phyloP scores from a whole-genome alignment of 306 rosid genomes.

The Vigna angularis region DNA sequence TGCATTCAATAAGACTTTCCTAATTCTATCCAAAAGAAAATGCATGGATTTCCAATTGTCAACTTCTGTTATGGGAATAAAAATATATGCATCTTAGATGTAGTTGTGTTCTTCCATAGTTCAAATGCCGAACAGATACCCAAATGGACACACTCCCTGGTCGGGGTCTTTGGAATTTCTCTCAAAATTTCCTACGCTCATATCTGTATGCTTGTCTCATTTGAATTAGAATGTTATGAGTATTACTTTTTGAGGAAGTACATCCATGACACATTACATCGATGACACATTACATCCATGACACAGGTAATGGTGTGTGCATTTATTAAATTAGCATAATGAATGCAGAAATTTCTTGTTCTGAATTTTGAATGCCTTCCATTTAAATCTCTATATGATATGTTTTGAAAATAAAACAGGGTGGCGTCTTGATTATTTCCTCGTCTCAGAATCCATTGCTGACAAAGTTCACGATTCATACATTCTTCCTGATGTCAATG shows the following conservation, averaged over 20 bases:
- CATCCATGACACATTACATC: not conserved
- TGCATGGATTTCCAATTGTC: not conserved
- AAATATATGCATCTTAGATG: not conserved
- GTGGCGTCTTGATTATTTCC: conserved; percentile 98
- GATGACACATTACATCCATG: not conserved
- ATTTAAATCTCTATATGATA: conserved; percentile 22
- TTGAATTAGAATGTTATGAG: not conserved
- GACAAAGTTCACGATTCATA: conserved; percentile 88
- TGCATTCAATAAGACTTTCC: not conserved
- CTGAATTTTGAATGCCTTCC: conserved; percentile 10
- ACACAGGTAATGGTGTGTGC: not conserved
- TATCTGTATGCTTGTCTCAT: not conserved
- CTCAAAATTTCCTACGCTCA: not conserved
- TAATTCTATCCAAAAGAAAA: not conserved
- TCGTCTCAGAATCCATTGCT: conserved; percentile 79
- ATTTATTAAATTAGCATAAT: not conserved
- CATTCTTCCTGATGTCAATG: conserved; percentile 79
- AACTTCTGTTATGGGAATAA: not conserved
- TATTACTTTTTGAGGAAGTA: conserved; percentile 1
- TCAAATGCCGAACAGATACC: not conserved
- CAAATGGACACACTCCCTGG: not conserved
- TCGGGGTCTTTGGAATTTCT: not conserved
- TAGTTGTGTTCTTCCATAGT: not conserved
- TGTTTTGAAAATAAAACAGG: conserved; percentile 62
- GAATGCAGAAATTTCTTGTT: not conserved